Evolutionary conservation across 441 rosid species (phyloP).

Genomic region (Euphorbia celastroides): DNA sequence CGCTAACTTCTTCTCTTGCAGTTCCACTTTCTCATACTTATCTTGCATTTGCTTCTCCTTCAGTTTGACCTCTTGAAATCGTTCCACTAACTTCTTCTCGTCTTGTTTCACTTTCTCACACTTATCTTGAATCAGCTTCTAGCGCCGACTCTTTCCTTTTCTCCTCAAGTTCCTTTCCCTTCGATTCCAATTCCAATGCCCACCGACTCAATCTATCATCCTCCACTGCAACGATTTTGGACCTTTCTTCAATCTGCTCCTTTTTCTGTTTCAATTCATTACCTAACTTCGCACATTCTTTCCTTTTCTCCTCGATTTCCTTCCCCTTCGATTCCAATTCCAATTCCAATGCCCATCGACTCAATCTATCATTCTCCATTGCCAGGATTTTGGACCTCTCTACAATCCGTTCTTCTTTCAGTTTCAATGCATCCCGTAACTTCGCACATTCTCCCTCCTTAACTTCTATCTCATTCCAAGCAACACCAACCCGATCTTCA

Average conservation of each 20-base stretch:
- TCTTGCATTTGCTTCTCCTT: neutral
- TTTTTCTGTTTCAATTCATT: conserved; percentile 5
- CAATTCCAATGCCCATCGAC: neutral
- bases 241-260: neutral
- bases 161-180: conserved; percentile 4
- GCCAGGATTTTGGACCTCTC: conserved; percentile 7
- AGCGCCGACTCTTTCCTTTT: neutral
- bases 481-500: no score
- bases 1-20: neutral
- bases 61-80: neutral
- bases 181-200: conserved; percentile 5
- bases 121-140: conserved; percentile 1
- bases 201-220: conserved; percentile 1
- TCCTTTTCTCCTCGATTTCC: conserved; percentile 7
- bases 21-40: neutral
- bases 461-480: no score
- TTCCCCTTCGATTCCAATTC: conserved; percentile 1
- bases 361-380: conserved; percentile 3
- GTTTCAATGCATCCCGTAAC: neutral
- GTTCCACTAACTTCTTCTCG: neutral
- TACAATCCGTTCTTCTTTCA: neutral
- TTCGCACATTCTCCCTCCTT: neutral
- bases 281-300: neutral
- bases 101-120: neutral
- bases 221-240: conserved; percentile 8